Evolutionary conservation across 2,329 filamentous ascomycete genomes (phyloP).

Genomic region (Xylariaceae sp.): DNA sequence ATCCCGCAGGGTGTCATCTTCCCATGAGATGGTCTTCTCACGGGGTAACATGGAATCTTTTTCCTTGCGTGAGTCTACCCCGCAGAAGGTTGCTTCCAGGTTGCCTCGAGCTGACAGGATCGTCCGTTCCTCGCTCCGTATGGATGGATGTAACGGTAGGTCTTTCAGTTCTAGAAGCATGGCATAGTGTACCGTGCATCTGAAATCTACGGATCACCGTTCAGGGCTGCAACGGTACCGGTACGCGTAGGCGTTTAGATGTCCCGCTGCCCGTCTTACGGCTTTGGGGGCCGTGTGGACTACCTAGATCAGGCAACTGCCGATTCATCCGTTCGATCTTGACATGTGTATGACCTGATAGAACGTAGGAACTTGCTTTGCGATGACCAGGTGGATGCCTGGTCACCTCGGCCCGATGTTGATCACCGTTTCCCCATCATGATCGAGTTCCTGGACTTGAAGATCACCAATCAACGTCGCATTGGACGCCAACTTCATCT

Average conservation of each 20-base stretch:
- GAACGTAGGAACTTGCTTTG: not conserved
- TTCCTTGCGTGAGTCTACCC: not conserved
- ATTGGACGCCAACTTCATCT: too few species aligned
- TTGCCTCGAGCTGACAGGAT: not conserved
- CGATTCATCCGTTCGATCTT: not conserved
- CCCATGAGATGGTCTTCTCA: too few species aligned
- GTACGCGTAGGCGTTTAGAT: not conserved
- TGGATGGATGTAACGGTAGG: not conserved
- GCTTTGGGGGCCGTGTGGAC: not conserved
- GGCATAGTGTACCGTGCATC: not conserved
- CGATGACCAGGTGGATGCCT: too few species aligned
- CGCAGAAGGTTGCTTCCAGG: not conserved
- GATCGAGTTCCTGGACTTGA: too few species aligned
- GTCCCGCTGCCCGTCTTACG: not conserved
- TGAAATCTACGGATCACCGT: not conserved
- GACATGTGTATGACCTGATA: not conserved
- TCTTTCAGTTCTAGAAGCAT: not conserved
- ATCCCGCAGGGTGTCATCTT: too few species aligned
- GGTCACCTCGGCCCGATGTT: too few species aligned
- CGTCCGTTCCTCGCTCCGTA: not conserved
- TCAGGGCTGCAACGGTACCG: not conserved
- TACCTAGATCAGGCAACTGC: not conserved
- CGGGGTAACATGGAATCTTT: too few species aligned
- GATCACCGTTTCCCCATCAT: too few species aligned
- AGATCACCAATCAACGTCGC: too few species aligned